Percentiles rank a stretch among this genome's conserved stretches.
phyloP scores from a whole-genome alignment of 2,329 filamentous ascomycete species.

The Cladobotryum protrusum region DNA sequence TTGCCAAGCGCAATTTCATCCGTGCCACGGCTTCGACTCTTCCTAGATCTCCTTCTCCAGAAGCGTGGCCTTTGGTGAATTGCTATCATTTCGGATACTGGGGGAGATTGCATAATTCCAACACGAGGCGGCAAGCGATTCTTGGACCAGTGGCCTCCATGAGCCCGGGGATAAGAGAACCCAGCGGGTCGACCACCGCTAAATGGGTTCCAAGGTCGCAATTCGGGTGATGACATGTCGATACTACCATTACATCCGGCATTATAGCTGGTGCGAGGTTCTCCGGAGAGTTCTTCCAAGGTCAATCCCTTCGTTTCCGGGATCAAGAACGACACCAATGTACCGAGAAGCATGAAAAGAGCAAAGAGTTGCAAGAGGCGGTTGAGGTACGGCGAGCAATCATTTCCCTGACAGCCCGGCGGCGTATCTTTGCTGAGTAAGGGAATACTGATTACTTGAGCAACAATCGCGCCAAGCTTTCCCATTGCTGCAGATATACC shows the following conservation, averaged over 20 bases:
- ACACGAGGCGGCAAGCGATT: conserved; percentile 26
- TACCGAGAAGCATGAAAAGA: conserved; percentile 71
- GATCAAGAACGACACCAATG: conserved; percentile 63
- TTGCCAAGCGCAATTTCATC: conserved; percentile 29
- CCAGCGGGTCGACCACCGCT: conserved; percentile 45
- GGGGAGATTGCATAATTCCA: conserved; percentile 40
- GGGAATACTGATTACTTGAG: conserved; percentile 59
- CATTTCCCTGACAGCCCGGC: conserved; percentile 40
- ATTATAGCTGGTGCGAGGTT: conserved; percentile 55
- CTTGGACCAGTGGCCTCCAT: conserved; percentile 19
- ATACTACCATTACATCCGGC: conserved; percentile 46
- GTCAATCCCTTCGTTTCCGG: conserved; percentile 72
- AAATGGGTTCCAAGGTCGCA: conserved; percentile 41
- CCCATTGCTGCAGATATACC: conserved; percentile 61
- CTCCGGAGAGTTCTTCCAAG: conserved; percentile 63
- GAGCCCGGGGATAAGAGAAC: conserved; percentile 39
- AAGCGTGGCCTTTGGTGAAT: conserved; percentile 20
- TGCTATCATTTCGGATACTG: conserved; percentile 22
- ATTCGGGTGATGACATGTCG: conserved; percentile 25
- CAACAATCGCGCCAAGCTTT: conserved; percentile 62
- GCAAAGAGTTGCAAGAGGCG: conserved; percentile 73
- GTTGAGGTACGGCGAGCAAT: conserved; percentile 56
- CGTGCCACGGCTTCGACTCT: conserved; percentile 23
- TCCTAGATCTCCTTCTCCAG: conserved; percentile 23
- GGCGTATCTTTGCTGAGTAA: conserved; percentile 52